Evolutionary conservation across 176 grass and related monocot species (phyloP).

Genomic region (Oryza punctata): DNA sequence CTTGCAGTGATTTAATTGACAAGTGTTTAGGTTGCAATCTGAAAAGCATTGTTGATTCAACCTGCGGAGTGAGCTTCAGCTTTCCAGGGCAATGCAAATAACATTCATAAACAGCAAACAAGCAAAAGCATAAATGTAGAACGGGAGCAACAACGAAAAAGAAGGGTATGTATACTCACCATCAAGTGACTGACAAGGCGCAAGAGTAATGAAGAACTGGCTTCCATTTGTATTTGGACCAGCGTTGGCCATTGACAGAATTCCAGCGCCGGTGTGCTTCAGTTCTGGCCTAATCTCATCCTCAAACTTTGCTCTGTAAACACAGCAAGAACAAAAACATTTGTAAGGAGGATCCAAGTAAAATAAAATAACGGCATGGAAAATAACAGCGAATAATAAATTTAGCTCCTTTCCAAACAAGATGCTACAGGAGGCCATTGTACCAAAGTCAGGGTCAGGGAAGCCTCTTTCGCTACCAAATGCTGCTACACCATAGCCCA

Average conservation of each 20-base stretch:
- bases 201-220: conserved; percentile 94
- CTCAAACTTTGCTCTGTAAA: conserved; percentile 80
- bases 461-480: not conserved
- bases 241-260: conserved; percentile 94
- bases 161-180: conserved; percentile 54
- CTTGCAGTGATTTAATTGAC: too few species aligned
- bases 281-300: conserved; percentile 86
- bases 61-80: not conserved
- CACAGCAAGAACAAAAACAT: not conserved
- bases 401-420: not conserved
- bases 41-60: not conserved
- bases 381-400: not conserved
- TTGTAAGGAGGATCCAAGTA: not conserved
- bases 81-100: not conserved
- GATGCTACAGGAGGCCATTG: not conserved
- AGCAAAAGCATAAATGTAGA: not conserved
- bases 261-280: conserved; percentile 94
- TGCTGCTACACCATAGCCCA: not conserved
- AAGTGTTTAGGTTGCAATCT: conserved; percentile 20
- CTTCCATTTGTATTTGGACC: conserved; percentile 96
- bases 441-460: not conserved
- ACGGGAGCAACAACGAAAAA: not conserved
- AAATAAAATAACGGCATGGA: not conserved
- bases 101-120: not conserved
- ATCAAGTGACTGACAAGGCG: conserved; percentile 94